Evolutionary conservation across 1,284 basidiomycete genomes (phyloP).

Genomic region (Hemileia vastatrix): DNA sequence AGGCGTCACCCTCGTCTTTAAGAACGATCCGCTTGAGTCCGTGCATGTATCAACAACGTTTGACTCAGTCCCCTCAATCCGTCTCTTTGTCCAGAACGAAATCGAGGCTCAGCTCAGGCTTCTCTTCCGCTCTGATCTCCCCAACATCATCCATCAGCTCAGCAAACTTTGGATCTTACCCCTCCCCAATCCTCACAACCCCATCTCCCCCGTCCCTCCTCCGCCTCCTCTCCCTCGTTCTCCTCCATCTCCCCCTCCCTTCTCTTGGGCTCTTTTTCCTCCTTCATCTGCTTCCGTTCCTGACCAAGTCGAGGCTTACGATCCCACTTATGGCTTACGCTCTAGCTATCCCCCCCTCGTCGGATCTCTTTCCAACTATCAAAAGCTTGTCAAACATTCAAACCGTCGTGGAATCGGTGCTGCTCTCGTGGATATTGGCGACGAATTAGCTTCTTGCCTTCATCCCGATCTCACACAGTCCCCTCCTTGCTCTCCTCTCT

Average conservation of each 20-base stretch:
- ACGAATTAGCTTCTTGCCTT: not conserved
- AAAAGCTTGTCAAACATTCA: constrained; percentile 52
- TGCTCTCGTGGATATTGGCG: constrained; percentile 12
- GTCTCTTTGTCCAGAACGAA: constrained; percentile 90
- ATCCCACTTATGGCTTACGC: constrained; percentile 94
- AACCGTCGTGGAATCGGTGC: constrained; percentile 17
- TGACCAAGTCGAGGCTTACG: constrained; percentile 73
- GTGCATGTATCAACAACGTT: constrained; percentile 97
- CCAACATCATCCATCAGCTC: constrained; percentile 90
- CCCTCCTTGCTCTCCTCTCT: no score
- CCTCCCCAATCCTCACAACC: constrained; percentile 40
- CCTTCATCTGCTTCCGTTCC: constrained; percentile 48
- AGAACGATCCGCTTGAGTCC: constrained; percentile 96
- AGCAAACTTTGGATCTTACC: constrained; percentile 74
- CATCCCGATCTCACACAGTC: no score
- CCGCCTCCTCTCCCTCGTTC: constrained; percentile 25
- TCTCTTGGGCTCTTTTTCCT: constrained; percentile 15
- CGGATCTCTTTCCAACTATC: constrained; percentile 61
- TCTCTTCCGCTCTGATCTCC: constrained; percentile 95
- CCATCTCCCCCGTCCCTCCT: constrained; percentile 51
- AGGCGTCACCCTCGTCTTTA: constrained; percentile 98
- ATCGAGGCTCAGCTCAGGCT: constrained; percentile 94
- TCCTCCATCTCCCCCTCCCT: constrained; percentile 29
- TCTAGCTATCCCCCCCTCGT: constrained; percentile 70
- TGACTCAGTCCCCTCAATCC: constrained; percentile 93